Base-by-base conservation (phyloP, 2,329 filamentous ascomycete genomes). In the Endocalyx cinctus region DNA sequence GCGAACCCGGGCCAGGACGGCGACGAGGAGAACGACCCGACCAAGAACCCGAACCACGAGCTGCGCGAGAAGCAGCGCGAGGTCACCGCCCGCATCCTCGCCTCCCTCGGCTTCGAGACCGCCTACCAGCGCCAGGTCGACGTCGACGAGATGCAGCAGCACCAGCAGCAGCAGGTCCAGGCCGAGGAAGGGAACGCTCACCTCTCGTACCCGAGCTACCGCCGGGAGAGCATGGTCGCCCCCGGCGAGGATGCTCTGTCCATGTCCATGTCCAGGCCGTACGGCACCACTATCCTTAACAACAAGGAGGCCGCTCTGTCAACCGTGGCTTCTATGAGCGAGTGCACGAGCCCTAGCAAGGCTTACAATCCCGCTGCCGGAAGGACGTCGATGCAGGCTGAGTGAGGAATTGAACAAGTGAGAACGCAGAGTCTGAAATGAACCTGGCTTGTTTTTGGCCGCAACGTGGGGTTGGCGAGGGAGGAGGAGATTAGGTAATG, bases 1-100 rank as follows among this genome's bases (percentile, higher is more conserved):
- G 51, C 50, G 6, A 59, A 63, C 26, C 54, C 51, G 8, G 55
- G 55, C n/a, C 59, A 60, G 33, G 59, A 61, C 48, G 35, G 39
- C 27, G 38, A 41, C 16, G 40, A 42, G 16, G 19, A 16, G 14
- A 40, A 42, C 31, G 37, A 42, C 31, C 40, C 40, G 19, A 42
- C 40, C 31, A 37, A 40, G 37, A 42, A 42, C 33, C 40, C 40
- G 10, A 34, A 42, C 31, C 40, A 42, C 37, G 40, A 31, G 33
- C 20, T 40, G 25, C 40, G 40, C 33, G 40, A 42, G 34, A 42
- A 42, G 37, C 40, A 42, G 34, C 37, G 40, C 19, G 37, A 42
- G 31, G 31, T 37, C 23, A 42, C 40, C 8, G 36, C 37, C 25
- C 33, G 34, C 29, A 33, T 42, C 26, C 37, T 42, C 13, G 26